phyloP scores from a whole-genome alignment of 2,329 filamentous ascomycete species.

The Escovopsis sp. region DNA sequence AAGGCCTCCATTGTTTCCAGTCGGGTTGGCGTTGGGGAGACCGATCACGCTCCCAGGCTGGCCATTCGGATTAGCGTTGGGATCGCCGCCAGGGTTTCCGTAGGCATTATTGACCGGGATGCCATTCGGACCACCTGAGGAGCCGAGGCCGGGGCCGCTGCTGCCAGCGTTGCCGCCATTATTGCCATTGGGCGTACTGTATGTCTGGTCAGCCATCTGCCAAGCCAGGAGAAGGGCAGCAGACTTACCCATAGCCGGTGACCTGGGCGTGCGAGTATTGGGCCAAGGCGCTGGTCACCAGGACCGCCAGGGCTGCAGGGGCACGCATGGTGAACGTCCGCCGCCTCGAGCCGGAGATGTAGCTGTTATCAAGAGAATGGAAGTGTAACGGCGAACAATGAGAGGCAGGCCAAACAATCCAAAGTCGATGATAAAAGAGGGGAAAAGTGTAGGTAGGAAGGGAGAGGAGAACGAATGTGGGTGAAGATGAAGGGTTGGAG shows the following conservation, averaged over 20 bases:
- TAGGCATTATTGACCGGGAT: slow-evolving; percentile 2
- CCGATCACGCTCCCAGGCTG: neutral
- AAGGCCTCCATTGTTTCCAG: neutral
- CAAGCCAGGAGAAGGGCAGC: neutral
- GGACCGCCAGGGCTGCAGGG: slow-evolving; percentile 17
- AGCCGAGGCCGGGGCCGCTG: slow-evolving; percentile 1
- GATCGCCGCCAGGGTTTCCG: neutral
- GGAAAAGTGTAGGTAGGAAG: slow-evolving; percentile 7
- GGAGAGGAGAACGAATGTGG: slow-evolving; percentile 4
- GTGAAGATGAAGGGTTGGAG: slow-evolving; percentile 7
- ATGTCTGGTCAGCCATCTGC: slow-evolving; percentile 3
- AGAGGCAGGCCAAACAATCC: slow-evolving; percentile 1
- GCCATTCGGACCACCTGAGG: slow-evolving; percentile 2
- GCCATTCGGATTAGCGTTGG: slow-evolving; percentile 1
- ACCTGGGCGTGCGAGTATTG: slow-evolving; percentile 16
- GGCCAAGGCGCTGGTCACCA: slow-evolving; percentile 21
- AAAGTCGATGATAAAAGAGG: slow-evolving; percentile 3
- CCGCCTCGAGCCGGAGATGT: slow-evolving; percentile 2
- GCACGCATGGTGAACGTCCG: slow-evolving; percentile 22
- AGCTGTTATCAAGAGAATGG: neutral
- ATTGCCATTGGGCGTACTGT: slow-evolving; percentile 7
- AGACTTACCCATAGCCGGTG: slow-evolving; percentile 18
- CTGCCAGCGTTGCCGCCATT: slow-evolving; percentile 3
- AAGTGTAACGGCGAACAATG: slow-evolving; percentile 1
- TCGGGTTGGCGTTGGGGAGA: slow-evolving; percentile 1